These are phyloP conservation scores for Chalciporus pseudorubinellus DNA, from an alignment of 768 basidiomycete genomes.

Conservation along the genomic window DNA sequence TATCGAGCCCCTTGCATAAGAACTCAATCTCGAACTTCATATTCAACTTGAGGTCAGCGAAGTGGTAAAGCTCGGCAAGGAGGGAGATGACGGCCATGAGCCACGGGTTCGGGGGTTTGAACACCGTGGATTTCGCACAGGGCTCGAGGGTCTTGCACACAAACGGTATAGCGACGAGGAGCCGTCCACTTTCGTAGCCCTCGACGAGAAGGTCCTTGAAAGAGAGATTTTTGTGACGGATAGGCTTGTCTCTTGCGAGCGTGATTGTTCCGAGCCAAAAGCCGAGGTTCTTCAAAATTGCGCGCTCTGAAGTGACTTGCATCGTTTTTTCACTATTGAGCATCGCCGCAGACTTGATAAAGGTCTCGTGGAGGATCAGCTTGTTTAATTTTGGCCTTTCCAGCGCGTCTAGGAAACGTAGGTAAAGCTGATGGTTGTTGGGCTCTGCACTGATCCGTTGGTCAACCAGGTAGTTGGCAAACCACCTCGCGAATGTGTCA, in stretches of 20 bases:
- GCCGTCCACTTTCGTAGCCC: slow-evolving; percentile 87
- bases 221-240: slow-evolving; percentile 89
- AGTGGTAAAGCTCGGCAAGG: slow-evolving; percentile 94
- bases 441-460: slow-evolving; percentile 94
- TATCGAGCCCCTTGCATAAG: slow-evolving; percentile 85
- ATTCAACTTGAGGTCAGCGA: slow-evolving; percentile 92
- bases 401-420: slow-evolving; percentile 87
- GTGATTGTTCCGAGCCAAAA: slow-evolving; percentile 95
- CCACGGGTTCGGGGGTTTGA: slow-evolving; percentile 98
- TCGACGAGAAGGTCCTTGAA: slow-evolving; percentile 98
- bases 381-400: slow-evolving; percentile 63
- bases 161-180: slow-evolving; percentile 94
- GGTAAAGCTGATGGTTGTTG: slow-evolving; percentile 94
- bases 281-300: slow-evolving; percentile 88
- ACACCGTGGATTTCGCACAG: slow-evolving; percentile 85
- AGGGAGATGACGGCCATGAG: slow-evolving; percentile 92
- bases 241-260: slow-evolving; percentile 86
- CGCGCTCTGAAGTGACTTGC: slow-evolving; percentile 80
- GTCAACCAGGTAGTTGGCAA: slow-evolving; percentile 96
- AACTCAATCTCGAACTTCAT: slow-evolving; percentile 99
- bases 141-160: slow-evolving; percentile 96
- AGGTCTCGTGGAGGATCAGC: slow-evolving; percentile 91
- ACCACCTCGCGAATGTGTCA: slow-evolving; percentile 87
- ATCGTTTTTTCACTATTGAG: slow-evolving; percentile 92
- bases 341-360: slow-evolving; percentile 78